Percentiles rank a stretch among this genome's conserved stretches.
Evolutionary conservation across 257 asterid species (phyloP).

Genomic region (Primulina tabacum): DNA sequence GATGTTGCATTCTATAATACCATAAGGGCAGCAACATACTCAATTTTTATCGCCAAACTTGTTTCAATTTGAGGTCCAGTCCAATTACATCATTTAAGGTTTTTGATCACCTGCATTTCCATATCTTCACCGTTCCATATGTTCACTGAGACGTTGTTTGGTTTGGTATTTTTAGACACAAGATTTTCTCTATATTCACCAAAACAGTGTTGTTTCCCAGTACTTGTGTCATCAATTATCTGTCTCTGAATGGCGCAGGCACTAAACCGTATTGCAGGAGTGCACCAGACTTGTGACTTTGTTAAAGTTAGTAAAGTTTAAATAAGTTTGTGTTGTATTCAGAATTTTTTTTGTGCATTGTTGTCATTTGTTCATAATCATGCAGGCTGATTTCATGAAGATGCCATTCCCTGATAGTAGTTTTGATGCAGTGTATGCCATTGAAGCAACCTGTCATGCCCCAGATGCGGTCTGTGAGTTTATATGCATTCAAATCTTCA

Average conservation of each 20-base stretch:
- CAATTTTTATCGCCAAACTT: slow-evolving; percentile 1
- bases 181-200: slow-evolving; percentile 1
- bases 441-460: slow-evolving; percentile 99
- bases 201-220: slow-evolving; percentile 1
- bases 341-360: slow-evolving; percentile 4
- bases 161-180: background rate
- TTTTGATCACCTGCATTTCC: background rate
- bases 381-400: slow-evolving; percentile 98
- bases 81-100: background rate
- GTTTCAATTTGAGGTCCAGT: background rate
- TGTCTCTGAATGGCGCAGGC: slow-evolving; percentile 38
- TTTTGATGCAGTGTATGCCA: slow-evolving; percentile 93
- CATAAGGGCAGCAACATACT: background rate
- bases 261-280: slow-evolving; percentile 69
- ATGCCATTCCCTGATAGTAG: slow-evolving; percentile 86
- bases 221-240: background rate
- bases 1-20: background rate
- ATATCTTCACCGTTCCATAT: slow-evolving; percentile 9
- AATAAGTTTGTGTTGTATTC: slow-evolving; percentile 2
- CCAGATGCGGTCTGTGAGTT: slow-evolving; percentile 74
- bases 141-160: background rate
- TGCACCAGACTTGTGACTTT: slow-evolving; percentile 73
- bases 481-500: background rate
- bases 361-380: slow-evolving; percentile 21
- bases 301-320: slow-evolving; percentile 59